Percentiles rank a stretch among this genome's conserved stretches.
Conservation (phyloP, 2,329 filamentous ascomycete genomes). For the Allantophomopsis cytisporea region DNA sequence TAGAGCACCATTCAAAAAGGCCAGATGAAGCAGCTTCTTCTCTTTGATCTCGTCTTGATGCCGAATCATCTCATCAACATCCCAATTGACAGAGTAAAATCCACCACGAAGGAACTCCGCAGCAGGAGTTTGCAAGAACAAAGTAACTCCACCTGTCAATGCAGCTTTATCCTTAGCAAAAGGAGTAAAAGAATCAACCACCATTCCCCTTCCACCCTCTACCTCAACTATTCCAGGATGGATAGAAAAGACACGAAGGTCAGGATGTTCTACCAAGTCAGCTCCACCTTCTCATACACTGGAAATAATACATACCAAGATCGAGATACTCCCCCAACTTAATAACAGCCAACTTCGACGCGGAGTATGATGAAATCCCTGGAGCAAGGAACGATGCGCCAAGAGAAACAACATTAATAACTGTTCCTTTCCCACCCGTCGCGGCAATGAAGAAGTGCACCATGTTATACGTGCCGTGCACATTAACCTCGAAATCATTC, state of each 20-base stretch:
- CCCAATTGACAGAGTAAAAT: slow-evolving; percentile 21
- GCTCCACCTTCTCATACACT: too few species aligned
- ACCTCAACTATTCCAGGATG: slow-evolving; percentile 33
- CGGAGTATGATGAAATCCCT: slow-evolving; percentile 29
- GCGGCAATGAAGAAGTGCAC: slow-evolving; percentile 31
- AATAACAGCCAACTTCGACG: slow-evolving; percentile 27
- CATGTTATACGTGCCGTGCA: slow-evolving; percentile 31
- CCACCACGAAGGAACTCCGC: slow-evolving; percentile 20
- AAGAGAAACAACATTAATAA: slow-evolving; percentile 25
- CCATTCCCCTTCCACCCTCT: slow-evolving; percentile 17
- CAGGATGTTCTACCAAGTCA: slow-evolving; percentile 22
- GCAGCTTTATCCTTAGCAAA: slow-evolving; percentile 18
- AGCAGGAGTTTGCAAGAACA: slow-evolving; percentile 15
- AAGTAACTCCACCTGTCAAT: slow-evolving; percentile 17
- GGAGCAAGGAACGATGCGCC: slow-evolving; percentile 20
- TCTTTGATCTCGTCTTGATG: slow-evolving; percentile 14
- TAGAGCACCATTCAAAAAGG: too few species aligned
- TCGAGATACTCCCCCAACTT: slow-evolving; percentile 26
- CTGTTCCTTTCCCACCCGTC: slow-evolving; percentile 14
- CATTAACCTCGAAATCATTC: slow-evolving; percentile 26
- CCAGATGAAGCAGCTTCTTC: slow-evolving; percentile 10
- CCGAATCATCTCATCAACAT: slow-evolving; percentile 18
- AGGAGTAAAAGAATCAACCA: slow-evolving; percentile 14
- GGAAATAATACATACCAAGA: slow-evolving; percentile 12
- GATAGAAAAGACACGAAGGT: slow-evolving; percentile 27